These are phyloP conservation scores for Amyloporia xantha DNA, from an alignment of 768 basidiomycete species.

Conservation along the genomic window DNA sequence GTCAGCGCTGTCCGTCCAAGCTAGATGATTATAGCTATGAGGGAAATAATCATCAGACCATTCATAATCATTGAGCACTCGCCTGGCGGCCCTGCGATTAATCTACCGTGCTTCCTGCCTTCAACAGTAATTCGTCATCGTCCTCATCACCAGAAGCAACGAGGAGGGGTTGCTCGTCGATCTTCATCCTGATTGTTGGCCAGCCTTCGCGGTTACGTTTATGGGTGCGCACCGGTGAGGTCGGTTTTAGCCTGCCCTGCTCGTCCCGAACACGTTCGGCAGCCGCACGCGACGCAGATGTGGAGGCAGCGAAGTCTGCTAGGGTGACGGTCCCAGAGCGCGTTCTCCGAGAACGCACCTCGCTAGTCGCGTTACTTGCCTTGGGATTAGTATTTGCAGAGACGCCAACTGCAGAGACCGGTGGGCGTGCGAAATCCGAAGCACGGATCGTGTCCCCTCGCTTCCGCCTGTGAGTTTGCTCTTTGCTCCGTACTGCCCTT, in stretches of 20 bases:
- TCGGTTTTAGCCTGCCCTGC: not conserved
- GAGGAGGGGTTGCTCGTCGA: conserved; percentile 18
- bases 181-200: conserved; percentile 20
- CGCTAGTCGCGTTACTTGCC: not conserved
- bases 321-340: conserved; percentile 42
- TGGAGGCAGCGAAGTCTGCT: conserved; percentile 10
- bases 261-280: conserved; percentile 1
- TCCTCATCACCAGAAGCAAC: conserved; percentile 14
- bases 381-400: not conserved
- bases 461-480: conserved; percentile 18
- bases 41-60: too few relatives aligned
- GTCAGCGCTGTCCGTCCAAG: too few relatives aligned
- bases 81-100: too few relatives aligned
- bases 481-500: not conserved
- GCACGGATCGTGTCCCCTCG: conserved; percentile 45
- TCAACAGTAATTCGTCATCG: conserved; percentile 22
- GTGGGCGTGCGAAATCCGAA: conserved; percentile 32
- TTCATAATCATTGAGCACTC: too few relatives aligned
- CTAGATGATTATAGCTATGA: too few relatives aligned
- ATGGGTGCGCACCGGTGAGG: not conserved
- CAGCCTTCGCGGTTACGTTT: conserved; percentile 11
- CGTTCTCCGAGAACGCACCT: conserved; percentile 30
- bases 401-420: not conserved
- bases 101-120: conserved; percentile 5
- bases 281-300: not conserved